These are phyloP conservation scores for Akanthomyces dipterigenus DNA, from an alignment of 2,329 filamentous ascomycete species.

Conservation along the genomic window DNA sequence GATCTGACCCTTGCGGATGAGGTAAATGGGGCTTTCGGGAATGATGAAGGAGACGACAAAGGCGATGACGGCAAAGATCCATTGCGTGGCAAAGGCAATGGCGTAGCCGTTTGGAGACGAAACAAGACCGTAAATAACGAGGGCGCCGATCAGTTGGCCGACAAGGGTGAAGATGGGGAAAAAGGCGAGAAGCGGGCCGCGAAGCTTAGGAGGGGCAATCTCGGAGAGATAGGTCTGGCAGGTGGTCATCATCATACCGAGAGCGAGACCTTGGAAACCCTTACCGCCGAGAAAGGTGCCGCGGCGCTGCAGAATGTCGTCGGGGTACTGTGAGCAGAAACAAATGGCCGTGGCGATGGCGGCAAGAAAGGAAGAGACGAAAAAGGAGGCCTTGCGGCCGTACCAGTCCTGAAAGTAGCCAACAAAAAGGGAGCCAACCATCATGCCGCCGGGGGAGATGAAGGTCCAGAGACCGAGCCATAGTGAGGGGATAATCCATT, in stretches of 20 bases:
- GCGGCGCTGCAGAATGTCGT: constrained; percentile 22
- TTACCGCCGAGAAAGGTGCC: constrained; percentile 38
- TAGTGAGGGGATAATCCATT: constrained; percentile 32
- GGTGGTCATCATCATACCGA: constrained; percentile 37
- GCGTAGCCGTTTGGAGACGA: constrained; percentile 28
- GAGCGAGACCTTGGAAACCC: constrained; percentile 36
- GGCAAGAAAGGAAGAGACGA: constrained; percentile 29
- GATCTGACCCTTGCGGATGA: constrained; percentile 35
- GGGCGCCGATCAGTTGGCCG: constrained; percentile 40
- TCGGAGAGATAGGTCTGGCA: constrained; percentile 44
- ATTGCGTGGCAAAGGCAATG: constrained; percentile 37
- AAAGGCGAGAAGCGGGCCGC: constrained; percentile 41
- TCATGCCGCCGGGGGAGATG: constrained; percentile 30
- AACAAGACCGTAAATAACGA: constrained; percentile 31
- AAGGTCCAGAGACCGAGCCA: constrained; percentile 41
- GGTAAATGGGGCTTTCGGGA: constrained; percentile 44
- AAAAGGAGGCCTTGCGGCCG: constrained; percentile 31
- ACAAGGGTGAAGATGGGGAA: constrained; percentile 43
- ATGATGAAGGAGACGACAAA: constrained; percentile 36
- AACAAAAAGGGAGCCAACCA: constrained; percentile 30
- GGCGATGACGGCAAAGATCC: constrained; percentile 36
- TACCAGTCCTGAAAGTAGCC: constrained; percentile 34
- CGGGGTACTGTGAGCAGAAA: constrained; percentile 18
- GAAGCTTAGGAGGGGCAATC: constrained; percentile 37
- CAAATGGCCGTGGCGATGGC: constrained; percentile 29